phyloP scores from a whole-genome alignment of 2,329 filamentous ascomycete species.

The Cladosporium sp. region DNA sequence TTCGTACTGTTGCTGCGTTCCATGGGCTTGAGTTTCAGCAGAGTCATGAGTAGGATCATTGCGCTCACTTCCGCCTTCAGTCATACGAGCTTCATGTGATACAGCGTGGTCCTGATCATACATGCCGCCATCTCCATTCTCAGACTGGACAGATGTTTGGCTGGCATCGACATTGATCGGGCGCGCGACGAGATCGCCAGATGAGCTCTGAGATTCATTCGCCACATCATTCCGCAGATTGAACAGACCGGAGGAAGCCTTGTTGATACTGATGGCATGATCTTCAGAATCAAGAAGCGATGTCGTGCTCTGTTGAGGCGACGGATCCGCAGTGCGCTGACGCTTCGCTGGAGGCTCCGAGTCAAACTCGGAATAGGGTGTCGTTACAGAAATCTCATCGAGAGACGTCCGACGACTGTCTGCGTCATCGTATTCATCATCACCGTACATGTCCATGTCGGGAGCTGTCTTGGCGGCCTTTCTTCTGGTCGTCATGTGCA shows the following conservation, averaged over 20 bases:
- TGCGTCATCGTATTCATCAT: constrained; percentile 8
- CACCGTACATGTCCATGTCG: constrained; percentile 3
- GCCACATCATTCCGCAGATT: neutral
- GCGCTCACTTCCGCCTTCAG: neutral
- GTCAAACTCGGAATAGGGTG: neutral
- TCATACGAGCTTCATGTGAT: neutral
- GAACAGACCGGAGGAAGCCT: neutral
- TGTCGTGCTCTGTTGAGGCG: neutral
- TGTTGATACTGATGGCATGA: neutral
- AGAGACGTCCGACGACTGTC: constrained; percentile 9
- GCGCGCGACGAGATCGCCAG: neutral
- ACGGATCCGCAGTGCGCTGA: constrained; percentile 7
- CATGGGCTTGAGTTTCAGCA: neutral
- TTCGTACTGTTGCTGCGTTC: neutral
- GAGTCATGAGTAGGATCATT: neutral
- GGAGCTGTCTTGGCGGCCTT: constrained; percentile 10
- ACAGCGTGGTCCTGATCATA: neutral
- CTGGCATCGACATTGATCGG: neutral
- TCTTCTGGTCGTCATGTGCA: constrained; percentile 47
- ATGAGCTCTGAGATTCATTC: neutral
- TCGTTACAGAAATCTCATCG: constrained; percentile 6
- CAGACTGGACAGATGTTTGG: neutral
- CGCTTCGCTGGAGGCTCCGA: constrained; percentile 11
- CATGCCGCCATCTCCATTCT: neutral
- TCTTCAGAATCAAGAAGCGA: neutral